Conservation (phyloP, 2,329 filamentous ascomycete species). For the Exophiala calicioides region DNA sequence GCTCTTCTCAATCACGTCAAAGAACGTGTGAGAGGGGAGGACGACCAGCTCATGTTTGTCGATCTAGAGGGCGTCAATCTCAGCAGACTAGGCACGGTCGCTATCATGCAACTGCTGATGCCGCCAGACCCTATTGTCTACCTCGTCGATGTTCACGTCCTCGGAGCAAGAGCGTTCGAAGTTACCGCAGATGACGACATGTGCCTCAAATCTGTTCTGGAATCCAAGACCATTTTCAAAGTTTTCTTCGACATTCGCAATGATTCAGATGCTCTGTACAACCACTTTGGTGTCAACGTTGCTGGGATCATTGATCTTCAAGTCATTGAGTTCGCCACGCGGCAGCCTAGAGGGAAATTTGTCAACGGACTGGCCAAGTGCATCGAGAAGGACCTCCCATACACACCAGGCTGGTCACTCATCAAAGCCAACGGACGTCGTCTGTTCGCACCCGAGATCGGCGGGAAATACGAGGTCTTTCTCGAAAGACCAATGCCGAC, state of each 20-base stretch:
- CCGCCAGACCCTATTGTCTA: conserved; percentile 37
- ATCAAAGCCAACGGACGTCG: conserved; percentile 41
- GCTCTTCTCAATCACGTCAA: conserved; percentile 19
- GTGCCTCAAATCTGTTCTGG: conserved; percentile 46
- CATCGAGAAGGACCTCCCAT: conserved; percentile 39
- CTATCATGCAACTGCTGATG: conserved; percentile 46
- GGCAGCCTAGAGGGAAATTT: conserved; percentile 19
- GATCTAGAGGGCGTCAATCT: conserved; percentile 54
- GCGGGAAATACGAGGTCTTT: conserved; percentile 53
- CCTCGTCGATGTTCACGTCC: conserved; percentile 49
- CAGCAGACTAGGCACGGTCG: conserved; percentile 45
- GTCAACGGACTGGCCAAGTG: conserved; percentile 44
- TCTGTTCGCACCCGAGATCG: conserved; percentile 46
- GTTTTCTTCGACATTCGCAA: conserved; percentile 62
- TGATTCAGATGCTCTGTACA: conserved; percentile 58
- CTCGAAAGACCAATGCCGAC: conserved; percentile 46
- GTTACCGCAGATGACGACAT: conserved; percentile 17
- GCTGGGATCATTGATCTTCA: conserved; percentile 55
- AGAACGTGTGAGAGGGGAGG: neutral
- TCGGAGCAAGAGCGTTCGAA: conserved; percentile 43
- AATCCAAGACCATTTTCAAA: conserved; percentile 49
- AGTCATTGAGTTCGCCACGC: conserved; percentile 50
- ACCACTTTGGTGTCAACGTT: conserved; percentile 47
- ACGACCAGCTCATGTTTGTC: conserved; percentile 44
- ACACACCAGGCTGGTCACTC: conserved; percentile 32